Percentiles rank a stretch among this genome's conserved stretches.
Conservation (phyloP, 192 early-diverging fungal genomes). For the Rhizophagus clarus region DNA sequence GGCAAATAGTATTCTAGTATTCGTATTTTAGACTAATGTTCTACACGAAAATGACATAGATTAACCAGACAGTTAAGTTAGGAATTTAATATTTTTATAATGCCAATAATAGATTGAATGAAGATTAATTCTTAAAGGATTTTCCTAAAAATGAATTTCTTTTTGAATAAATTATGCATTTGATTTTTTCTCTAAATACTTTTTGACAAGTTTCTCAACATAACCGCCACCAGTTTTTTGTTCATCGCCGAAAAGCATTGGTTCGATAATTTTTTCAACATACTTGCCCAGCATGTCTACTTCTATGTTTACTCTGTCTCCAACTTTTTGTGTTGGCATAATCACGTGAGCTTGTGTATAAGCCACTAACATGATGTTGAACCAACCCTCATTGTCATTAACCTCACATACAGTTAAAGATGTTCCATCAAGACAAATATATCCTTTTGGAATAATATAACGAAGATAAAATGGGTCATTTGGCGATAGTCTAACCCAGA, state of each 20-base stretch:
- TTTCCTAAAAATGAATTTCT: not conserved
- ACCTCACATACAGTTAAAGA: slow-evolving; percentile 94
- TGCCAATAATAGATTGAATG: too few relatives aligned
- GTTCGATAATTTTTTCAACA: slow-evolving; percentile 70
- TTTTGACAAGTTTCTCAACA: slow-evolving; percentile 23
- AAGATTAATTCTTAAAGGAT: not conserved
- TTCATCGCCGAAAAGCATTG: slow-evolving; percentile 35
- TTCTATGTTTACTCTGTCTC: slow-evolving; percentile 89
- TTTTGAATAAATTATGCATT: not conserved
- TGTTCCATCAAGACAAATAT: slow-evolving; percentile 90
- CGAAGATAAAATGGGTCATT: slow-evolving; percentile 61
- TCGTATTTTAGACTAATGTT: too few relatives aligned
- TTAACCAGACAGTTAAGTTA: too few relatives aligned
- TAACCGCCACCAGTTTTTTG: slow-evolving; percentile 5
- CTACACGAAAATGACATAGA: too few relatives aligned
- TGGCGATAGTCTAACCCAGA: slow-evolving; percentile 63
- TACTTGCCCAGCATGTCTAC: slow-evolving; percentile 99
- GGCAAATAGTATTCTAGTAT: not conserved
- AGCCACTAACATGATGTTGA: slow-evolving; percentile 95
- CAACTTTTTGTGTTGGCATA: slow-evolving; percentile 71
- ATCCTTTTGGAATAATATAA: slow-evolving; percentile 96
- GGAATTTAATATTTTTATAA: too few relatives aligned
- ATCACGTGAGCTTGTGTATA: slow-evolving; percentile 87
- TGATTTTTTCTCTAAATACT: slow-evolving; percentile 10
- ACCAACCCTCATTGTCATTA: slow-evolving; percentile 70